phyloP scores from a whole-genome alignment of 345 rosid genomes.

The Eucalyptus marginata region DNA sequence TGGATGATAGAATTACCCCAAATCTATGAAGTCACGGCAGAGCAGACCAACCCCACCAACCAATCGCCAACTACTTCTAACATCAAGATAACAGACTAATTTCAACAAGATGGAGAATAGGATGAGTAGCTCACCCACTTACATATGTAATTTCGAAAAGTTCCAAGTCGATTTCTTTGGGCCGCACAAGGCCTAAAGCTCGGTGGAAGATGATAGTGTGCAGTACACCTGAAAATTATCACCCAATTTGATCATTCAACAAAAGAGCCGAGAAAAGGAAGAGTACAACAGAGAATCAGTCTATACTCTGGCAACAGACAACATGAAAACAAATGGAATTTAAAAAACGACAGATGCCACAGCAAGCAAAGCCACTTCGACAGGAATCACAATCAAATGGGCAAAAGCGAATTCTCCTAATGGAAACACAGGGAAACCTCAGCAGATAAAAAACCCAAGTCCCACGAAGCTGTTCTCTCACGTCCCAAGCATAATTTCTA shows the following conservation, averaged over 20 bases:
- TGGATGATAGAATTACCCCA: background rate
- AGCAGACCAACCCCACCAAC: background rate
- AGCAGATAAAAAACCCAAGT: background rate
- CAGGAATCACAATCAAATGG: background rate
- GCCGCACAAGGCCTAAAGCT: conserved; percentile 88
- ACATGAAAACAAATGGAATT: background rate
- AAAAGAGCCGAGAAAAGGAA: background rate
- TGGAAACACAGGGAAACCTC: background rate
- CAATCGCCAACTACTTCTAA: background rate
- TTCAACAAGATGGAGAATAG: background rate
- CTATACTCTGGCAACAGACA: background rate
- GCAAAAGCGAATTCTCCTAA: background rate
- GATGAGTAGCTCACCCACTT: conserved; percentile 3
- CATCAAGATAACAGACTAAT: background rate
- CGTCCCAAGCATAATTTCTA: background rate
- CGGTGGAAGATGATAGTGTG: conserved; percentile 89
- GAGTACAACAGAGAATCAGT: background rate
- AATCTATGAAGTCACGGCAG: background rate
- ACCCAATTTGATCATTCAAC: background rate
- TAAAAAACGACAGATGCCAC: background rate
- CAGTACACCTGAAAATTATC: conserved; percentile 52
- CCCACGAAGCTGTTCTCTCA: background rate
- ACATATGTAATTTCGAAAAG: conserved; percentile 86
- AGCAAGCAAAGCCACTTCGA: background rate
- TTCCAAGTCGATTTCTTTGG: conserved; percentile 88